These are phyloP conservation scores for Claviceps africana DNA, from an alignment of 2,329 filamentous ascomycete species.

Conservation along the genomic window DNA sequence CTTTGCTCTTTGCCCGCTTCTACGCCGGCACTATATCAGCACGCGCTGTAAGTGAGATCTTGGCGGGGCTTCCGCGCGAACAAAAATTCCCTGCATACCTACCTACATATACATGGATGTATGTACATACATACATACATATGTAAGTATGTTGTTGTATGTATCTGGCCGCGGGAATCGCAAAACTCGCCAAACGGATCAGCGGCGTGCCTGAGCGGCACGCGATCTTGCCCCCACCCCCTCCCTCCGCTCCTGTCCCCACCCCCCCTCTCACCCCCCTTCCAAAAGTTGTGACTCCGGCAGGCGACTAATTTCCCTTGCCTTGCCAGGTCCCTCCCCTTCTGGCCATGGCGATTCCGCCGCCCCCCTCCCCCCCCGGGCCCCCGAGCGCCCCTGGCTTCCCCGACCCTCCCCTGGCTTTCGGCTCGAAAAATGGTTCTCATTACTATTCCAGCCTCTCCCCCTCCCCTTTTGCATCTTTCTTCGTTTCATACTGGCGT, in stretches of 20 bases:
- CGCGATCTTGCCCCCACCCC: neutral
- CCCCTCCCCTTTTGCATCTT: slow-evolving; percentile 9
- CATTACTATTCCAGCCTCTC: slow-evolving; percentile 5
- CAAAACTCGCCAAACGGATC: neutral
- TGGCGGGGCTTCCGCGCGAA: no score
- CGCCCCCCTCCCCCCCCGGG: neutral
- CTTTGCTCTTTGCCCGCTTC: no score
- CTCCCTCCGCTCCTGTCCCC: neutral
- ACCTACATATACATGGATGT: no score
- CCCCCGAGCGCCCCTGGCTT: no score
- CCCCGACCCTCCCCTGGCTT: no score
- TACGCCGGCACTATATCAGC: no score
- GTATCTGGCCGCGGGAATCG: no score
- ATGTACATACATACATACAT: no score
- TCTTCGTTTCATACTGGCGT: slow-evolving; percentile 10
- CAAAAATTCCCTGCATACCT: no score
- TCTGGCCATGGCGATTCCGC: neutral
- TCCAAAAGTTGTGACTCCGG: neutral
- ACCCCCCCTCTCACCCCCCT: neutral
- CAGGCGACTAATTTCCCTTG: slow-evolving; percentile 4
- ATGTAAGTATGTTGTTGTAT: no score
- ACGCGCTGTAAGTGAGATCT: no score
- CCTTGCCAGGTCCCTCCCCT: neutral
- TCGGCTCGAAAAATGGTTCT: neutral
- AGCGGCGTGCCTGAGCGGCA: neutral